These are phyloP conservation scores for Podosphaera aphanis DNA, from an alignment of 2,329 filamentous ascomycete genomes.

Conservation along the genomic window DNA sequence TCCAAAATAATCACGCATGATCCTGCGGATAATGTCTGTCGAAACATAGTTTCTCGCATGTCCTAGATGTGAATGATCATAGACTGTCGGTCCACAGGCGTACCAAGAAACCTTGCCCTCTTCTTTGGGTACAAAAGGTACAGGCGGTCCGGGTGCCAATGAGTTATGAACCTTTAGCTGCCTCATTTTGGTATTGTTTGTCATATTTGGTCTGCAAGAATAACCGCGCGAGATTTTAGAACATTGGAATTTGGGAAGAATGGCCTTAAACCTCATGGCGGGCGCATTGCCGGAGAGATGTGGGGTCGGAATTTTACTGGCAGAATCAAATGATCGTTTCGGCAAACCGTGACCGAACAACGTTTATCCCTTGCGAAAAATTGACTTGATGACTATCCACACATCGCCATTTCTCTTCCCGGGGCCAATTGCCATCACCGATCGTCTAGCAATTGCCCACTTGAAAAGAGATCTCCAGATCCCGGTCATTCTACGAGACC, in stretches of 20 bases:
- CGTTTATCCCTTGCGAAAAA: neutral
- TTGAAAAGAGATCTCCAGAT: conserved; percentile 70
- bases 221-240: neutral
- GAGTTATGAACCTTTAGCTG: conserved; percentile 16
- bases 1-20: conserved; percentile 44
- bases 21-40: conserved; percentile 45
- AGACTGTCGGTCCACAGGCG: conserved; percentile 47
- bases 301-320: neutral
- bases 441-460: conserved; percentile 61
- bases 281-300: neutral
- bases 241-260: neutral
- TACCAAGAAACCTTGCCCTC: conserved; percentile 32
- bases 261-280: neutral
- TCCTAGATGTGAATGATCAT: conserved; percentile 42
- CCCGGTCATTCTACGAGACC: conserved; percentile 44
- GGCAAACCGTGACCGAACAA: neutral
- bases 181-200: conserved; percentile 7
- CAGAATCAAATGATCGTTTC: neutral
- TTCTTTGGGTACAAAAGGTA: conserved; percentile 13
- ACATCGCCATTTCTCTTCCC: conserved; percentile 64
- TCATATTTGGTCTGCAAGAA: neutral
- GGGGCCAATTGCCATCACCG: conserved; percentile 32
- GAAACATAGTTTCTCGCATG: conserved; percentile 54
- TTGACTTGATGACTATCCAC: conserved; percentile 7
- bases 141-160: conserved; percentile 12